Percentiles rank a stretch among this genome's conserved stretches.
These are phyloP conservation scores for Coemansia sp. DNA, from an alignment of 192 early-diverging fungal species.

Conservation along the genomic window DNA sequence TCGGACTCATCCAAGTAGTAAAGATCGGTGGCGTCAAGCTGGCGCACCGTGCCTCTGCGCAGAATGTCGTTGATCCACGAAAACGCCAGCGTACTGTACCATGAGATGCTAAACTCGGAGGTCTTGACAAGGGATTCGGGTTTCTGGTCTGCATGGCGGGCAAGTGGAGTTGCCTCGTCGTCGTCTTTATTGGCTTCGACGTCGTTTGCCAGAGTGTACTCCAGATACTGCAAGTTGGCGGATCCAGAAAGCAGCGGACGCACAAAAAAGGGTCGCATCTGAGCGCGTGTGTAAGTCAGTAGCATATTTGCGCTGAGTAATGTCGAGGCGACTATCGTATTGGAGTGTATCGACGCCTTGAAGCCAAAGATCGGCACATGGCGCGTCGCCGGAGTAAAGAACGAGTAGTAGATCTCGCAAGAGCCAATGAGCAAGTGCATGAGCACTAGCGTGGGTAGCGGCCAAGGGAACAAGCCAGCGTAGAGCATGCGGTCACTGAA, in stretches of 20 bases:
- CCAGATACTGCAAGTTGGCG: not conserved
- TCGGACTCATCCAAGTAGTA: conserved; percentile 53
- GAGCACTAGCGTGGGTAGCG: not conserved
- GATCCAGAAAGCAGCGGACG: not conserved
- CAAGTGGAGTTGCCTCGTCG: conserved; percentile 11
- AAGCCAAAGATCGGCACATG: conserved; percentile 4
- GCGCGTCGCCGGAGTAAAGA: conserved; percentile 12
- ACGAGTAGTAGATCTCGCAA: conserved; percentile 19
- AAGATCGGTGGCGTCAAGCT: conserved; percentile 58
- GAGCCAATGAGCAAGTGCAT: not conserved
- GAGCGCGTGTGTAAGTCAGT: not conserved
- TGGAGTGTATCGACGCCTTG: conserved; percentile 10
- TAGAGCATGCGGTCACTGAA: conserved; percentile 11
- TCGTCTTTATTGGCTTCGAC: not conserved
- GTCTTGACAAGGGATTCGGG: conserved; percentile 14
- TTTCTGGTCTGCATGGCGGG: not conserved
- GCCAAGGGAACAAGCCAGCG: conserved; percentile 15
- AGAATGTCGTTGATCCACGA: conserved; percentile 61
- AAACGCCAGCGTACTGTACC: conserved; percentile 42
- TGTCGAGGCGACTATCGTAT: not conserved
- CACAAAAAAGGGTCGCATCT: conserved; percentile 11
- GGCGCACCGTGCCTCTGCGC: conserved; percentile 45
- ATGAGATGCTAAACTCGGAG: conserved; percentile 17
- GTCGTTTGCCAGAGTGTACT: not conserved
- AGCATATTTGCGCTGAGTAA: not conserved